Percentiles rank a stretch among this genome's conserved stretches.
phyloP scores from a whole-genome alignment of 306 rosid species.

The Psophocarpus tetragonolobus region DNA sequence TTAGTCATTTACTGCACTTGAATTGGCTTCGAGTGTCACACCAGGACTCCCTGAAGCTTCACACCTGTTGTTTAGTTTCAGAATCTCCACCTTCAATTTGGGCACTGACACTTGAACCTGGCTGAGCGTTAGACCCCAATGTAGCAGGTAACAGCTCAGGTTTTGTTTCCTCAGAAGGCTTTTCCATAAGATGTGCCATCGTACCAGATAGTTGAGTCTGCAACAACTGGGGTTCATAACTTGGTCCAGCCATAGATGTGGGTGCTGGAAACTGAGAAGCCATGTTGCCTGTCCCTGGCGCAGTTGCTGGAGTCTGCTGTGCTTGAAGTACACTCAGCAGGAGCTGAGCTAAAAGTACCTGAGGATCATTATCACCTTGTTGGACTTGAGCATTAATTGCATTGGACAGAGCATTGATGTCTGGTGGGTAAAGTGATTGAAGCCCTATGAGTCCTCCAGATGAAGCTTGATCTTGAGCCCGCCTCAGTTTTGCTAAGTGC shows the following conservation, averaged over 20 bases:
- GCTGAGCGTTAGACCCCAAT: conserved; percentile 2
- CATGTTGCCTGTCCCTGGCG: conserved; percentile 18
- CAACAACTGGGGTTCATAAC: conserved; percentile 30
- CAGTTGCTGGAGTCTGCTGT: conserved; percentile 42
- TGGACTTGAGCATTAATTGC: conserved; percentile 55
- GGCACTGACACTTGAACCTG: conserved; percentile 17
- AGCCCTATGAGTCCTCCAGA: conserved; percentile 41
- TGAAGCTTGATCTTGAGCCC: conserved; percentile 49
- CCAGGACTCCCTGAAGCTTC: background rate
- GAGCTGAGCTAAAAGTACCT: conserved; percentile 69
- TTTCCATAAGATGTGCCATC: conserved; percentile 1
- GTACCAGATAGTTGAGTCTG: conserved; percentile 21
- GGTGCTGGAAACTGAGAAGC: conserved; percentile 28
- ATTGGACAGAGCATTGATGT: conserved; percentile 42
- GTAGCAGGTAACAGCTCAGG: conserved; percentile 13
- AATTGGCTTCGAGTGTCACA: background rate
- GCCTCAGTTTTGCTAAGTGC: conserved; percentile 54
- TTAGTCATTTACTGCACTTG: conserved; percentile 27
- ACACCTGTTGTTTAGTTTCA: conserved; percentile 19
- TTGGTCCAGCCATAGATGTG: conserved; percentile 22
- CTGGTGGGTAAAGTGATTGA: conserved; percentile 56
- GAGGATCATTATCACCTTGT: conserved; percentile 69
- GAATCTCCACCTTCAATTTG: conserved; percentile 35
- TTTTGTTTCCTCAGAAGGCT: conserved; percentile 24
- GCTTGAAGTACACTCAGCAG: conserved; percentile 58